phyloP scores from a whole-genome alignment of 805 yeast genomes.

The Teunomyces pallodes region DNA sequence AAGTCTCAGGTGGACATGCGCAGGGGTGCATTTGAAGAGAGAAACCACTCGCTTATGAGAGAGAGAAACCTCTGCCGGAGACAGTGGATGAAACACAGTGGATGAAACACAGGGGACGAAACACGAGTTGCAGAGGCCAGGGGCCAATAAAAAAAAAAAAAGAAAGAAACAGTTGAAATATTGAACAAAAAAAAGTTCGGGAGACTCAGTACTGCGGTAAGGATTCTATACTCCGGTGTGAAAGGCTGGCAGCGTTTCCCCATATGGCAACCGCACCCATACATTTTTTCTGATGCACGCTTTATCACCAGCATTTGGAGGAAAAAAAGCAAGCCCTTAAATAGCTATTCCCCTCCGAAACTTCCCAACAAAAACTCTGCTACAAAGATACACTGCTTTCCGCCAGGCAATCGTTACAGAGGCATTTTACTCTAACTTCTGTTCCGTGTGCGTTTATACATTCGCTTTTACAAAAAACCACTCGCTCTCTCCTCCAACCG shows the following conservation, averaged over 20 bases:
- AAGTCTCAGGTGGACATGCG: too few relatives aligned
- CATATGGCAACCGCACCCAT: neutral
- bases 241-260: neutral
- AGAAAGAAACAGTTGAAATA: too few relatives aligned
- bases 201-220: neutral
- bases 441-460: neutral
- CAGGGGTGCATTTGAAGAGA: too few relatives aligned
- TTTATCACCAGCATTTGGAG: neutral
- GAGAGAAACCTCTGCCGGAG: too few relatives aligned
- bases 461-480: neutral
- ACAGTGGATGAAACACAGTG: too few relatives aligned
- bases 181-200: neutral
- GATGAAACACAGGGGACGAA: too few relatives aligned
- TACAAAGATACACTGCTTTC: neutral
- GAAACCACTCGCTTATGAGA: too few relatives aligned
- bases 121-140: too few relatives aligned
- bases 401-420: neutral
- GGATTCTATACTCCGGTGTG: neutral
- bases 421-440: too few relatives aligned
- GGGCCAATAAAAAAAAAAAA: too few relatives aligned
- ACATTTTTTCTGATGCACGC: conserved; percentile 1
- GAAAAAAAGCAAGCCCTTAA: conserved; percentile 1
- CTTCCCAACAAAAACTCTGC: neutral
- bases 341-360: neutral
- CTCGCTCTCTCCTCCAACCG: neutral